Evolutionary conservation across 2,329 filamentous ascomycete species (phyloP), one percentile per base, ranked within the genome.

Genomic region (Paraphaeosphaeria sporulosa): DNA sequence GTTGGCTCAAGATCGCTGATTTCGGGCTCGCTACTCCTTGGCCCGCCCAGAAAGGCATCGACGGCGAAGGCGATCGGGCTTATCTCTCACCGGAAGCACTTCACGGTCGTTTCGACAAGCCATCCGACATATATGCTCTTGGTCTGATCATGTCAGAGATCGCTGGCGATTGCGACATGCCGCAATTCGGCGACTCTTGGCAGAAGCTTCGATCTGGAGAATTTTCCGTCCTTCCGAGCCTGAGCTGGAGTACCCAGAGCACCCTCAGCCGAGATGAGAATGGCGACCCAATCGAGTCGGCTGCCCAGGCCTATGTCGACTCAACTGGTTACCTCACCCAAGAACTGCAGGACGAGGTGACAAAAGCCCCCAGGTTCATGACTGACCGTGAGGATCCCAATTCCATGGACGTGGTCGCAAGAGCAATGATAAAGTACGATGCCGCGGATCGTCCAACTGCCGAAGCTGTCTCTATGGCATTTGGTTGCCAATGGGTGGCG

Each of bases 11-110:
- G 79, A 94, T 96, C 75, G 92, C 88, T 27, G 92, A 96, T 76
- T 95, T 96, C 76, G 92, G 92, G 43, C 84, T 95, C 81, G 94
- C 95, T 27, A 89, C 91, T 43, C 78, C 83, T 12, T 94, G 91
- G 88, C 92, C 93, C 15, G 91, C 90, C 17, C 86, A 89, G 49
- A 84, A 87, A 57, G 87, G 89, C 57, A 90, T 95, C 62, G 93
- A 97, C 67, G 90, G 92, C 44, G 95, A 99, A 80, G 95, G 95
- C 34, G 95, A 99, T 75, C 91, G 95, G 52, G 92, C 97, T 75
- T 99, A 99, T 76, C 94, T 99, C 74, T 94, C 92, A 0, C 94
- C 94, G 0, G 95, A 99, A 78, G 93, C 97, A 63, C 87, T 99
- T 21, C 87, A 88, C 72, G 94, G 94, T 44, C 87, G 89, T 64